Evolutionary conservation across 2,329 filamentous ascomycete genomes (phyloP).

Genomic region (Colletotrichum sp.): DNA sequence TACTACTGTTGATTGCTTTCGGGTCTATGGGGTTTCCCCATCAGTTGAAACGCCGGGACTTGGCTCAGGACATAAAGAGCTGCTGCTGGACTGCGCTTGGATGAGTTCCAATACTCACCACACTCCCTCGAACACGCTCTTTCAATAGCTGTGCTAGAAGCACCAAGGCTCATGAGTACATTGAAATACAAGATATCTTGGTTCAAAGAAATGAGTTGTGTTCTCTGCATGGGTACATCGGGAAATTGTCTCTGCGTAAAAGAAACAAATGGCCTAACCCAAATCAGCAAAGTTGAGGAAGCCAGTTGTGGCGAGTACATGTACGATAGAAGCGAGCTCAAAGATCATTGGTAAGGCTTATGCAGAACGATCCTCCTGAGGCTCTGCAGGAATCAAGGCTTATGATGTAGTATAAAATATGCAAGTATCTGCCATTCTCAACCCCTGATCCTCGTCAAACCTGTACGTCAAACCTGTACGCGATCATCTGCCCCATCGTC

Average conservation of each 20-base stretch:
- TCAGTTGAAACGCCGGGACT: no score
- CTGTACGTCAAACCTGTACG: not conserved
- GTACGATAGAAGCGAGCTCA: not conserved
- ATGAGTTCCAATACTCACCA: fast-evolving
- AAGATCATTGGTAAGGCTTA: not conserved
- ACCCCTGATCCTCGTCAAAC: not conserved
- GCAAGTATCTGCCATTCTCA: not conserved
- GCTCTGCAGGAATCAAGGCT: not conserved
- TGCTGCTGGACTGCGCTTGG: not conserved
- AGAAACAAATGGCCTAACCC: no score
- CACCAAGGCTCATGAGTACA: not conserved
- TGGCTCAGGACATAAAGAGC: not conserved
- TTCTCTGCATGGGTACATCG: no score
- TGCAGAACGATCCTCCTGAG: not conserved
- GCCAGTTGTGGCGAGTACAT: not conserved
- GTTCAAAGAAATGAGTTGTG: no score
- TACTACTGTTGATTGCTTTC: not conserved
- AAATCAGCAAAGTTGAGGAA: not conserved
- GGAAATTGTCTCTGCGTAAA: no score
- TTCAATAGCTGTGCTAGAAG: not conserved
- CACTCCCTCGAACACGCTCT: fast-evolving
- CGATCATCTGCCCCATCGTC: not conserved
- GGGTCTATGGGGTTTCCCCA: no score
- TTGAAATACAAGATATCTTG: not conserved
- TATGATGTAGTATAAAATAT: not conserved